Conservation (phyloP, 164 flowering plant species). For the Aristolochia contorta region DNA sequence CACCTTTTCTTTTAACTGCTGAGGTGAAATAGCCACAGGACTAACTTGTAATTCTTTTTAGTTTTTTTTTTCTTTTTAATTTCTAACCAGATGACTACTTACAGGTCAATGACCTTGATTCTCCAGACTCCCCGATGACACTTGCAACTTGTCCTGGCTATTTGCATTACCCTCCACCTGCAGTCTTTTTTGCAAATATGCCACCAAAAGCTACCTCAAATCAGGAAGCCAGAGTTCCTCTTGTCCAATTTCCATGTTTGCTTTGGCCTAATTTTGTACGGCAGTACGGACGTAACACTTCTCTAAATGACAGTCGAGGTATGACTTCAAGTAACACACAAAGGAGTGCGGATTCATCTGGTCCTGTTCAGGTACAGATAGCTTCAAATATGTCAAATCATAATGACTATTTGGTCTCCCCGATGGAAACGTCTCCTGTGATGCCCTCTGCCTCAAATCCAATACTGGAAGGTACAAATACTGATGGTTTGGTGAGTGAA, state of each 20-base stretch:
- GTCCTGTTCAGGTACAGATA: conserved; percentile 44
- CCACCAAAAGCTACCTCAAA: conserved; percentile 33
- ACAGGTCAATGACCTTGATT: conserved; percentile 89
- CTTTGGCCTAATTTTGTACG: conserved; percentile 52
- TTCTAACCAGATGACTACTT: neutral
- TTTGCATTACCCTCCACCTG: conserved; percentile 78
- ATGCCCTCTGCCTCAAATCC: conserved; percentile 13
- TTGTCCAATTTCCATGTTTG: conserved; percentile 48
- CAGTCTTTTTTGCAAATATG: conserved; percentile 61
- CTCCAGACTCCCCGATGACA: conserved; percentile 78
- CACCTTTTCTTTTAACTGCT: conserved; percentile 87
- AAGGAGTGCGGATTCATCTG: conserved; percentile 37
- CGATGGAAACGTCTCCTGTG: conserved; percentile 28
- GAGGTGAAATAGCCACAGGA: conserved; percentile 39
- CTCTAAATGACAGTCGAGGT: conserved; percentile 27
- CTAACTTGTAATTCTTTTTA: neutral
- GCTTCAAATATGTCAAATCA: conserved; percentile 48
- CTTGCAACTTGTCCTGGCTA: conserved; percentile 77
- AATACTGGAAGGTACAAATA: conserved; percentile 14
- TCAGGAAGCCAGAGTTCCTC: conserved; percentile 36
- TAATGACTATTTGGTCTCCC: conserved; percentile 52
- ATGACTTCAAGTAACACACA: conserved; percentile 25
- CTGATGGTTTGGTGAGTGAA: conserved; percentile 20
- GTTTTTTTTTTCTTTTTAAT: neutral
- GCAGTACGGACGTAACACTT: conserved; percentile 32